Evolutionary conservation across 2,329 filamentous ascomycete genomes (phyloP).

Genomic region (Colletotrichum eremochloae): DNA sequence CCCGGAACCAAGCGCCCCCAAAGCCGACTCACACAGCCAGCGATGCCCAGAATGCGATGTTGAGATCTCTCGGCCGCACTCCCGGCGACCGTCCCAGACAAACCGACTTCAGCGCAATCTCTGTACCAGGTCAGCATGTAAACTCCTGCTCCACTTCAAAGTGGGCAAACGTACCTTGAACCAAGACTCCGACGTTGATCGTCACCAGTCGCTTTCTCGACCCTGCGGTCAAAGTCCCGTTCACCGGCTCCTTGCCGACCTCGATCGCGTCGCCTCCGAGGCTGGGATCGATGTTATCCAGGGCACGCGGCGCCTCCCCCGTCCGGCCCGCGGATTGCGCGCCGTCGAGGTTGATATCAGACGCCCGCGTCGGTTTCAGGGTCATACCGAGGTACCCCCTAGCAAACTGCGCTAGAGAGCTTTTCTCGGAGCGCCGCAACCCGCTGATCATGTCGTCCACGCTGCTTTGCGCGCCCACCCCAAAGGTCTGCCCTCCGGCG

Average conservation of each 20-base stretch:
- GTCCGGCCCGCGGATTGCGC: not conserved
- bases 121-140: constrained; percentile 43
- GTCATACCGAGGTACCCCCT: not conserved
- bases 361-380: constrained; percentile 4
- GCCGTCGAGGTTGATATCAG: constrained; percentile 3
- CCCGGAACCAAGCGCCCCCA: not conserved
- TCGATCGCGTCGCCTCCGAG: constrained; percentile 20
- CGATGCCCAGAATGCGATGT: constrained; percentile 40
- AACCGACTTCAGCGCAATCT: constrained; percentile 53
- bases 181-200: constrained; percentile 50
- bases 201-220: constrained; percentile 50
- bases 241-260: not conserved
- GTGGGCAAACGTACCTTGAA: constrained; percentile 48
- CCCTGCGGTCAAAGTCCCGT: constrained; percentile 5
- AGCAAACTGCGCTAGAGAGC: not conserved
- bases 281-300: constrained; percentile 20
- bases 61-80: constrained; percentile 54
- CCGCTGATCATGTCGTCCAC: not conserved
- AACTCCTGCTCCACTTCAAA: not conserved
- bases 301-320: not conserved
- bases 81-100: constrained; percentile 57
- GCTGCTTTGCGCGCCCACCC: not conserved
- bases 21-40: constrained; percentile 7
- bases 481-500: not conserved
- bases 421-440: not conserved